Conservation (phyloP, 257 asterid species). For the Mitragyna speciosa region DNA sequence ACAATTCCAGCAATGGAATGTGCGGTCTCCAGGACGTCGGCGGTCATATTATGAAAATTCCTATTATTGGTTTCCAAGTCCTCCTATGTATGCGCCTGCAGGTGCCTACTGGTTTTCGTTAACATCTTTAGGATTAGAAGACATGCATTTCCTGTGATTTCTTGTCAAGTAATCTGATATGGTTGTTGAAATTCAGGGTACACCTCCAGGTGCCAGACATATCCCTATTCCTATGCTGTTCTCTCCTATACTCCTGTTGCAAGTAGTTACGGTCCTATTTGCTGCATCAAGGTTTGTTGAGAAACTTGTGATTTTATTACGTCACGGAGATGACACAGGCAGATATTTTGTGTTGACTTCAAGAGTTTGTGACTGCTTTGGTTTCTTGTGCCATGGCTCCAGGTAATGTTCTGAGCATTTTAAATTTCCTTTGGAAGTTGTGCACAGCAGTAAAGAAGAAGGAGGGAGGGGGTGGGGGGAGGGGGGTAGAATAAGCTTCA, state of each 20-base stretch:
- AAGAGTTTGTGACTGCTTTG: conserved; percentile 68
- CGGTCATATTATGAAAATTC: conserved; percentile 94
- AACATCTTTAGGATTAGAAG: conserved; percentile 5
- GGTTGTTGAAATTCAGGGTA: conserved; percentile 61
- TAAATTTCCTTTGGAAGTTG: not conserved
- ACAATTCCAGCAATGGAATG: conserved; percentile 52
- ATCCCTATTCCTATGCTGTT: conserved; percentile 76
- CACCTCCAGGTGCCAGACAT: conserved; percentile 67
- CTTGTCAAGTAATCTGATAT: conserved; percentile 23
- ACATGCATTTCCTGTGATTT: conserved; percentile 6
- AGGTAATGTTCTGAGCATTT: conserved; percentile 46
- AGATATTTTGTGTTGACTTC: conserved; percentile 62
- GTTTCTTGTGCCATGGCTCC: conserved; percentile 88
- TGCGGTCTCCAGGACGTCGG: conserved; percentile 91
- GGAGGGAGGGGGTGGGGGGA: not conserved
- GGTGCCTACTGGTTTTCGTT: conserved; percentile 47
- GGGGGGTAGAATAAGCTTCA: not conserved
- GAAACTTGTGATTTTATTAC: conserved; percentile 59
- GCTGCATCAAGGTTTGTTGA: conserved; percentile 64
- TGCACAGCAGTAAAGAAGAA: not conserved
- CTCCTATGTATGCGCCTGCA: conserved; percentile 96
- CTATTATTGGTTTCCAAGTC: conserved; percentile 74
- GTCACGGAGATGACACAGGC: conserved; percentile 66
- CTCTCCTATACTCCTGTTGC: conserved; percentile 82
- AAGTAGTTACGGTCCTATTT: conserved; percentile 81